A percentile compares a stretch with the other conserved stretches of the same genome.
Evolutionary conservation across 495 filamentous ascomycete genomes (phyloP).

Genomic region (Penicillium bialowiezense): DNA sequence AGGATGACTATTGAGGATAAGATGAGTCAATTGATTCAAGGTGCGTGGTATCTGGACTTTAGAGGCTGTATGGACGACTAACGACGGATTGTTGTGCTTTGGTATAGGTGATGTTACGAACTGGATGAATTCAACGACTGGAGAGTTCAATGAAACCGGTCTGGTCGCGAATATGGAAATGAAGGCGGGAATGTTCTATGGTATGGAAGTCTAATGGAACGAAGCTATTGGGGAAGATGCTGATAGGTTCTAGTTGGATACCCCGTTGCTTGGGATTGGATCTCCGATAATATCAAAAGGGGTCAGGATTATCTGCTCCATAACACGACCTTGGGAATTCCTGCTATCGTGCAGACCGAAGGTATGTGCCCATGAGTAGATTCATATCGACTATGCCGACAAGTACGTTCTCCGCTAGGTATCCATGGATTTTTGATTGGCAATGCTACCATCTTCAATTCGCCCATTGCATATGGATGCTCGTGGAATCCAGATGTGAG

Average conservation of each 20-base stretch:
- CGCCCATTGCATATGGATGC: slow-evolving; percentile 65
- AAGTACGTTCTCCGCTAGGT: no score
- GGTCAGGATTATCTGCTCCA: slow-evolving; percentile 64
- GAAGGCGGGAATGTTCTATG: slow-evolving; percentile 64
- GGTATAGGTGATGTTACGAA: slow-evolving; percentile 60
- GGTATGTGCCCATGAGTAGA: no score
- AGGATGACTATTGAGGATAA: slow-evolving; percentile 73
- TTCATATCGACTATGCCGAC: no score
- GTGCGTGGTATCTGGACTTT: slow-evolving; percentile 16
- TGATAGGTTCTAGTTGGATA: slow-evolving; percentile 50
- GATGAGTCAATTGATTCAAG: slow-evolving; percentile 62
- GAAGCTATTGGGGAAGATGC: neutral
- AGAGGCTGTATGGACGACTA: neutral
- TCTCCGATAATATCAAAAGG: slow-evolving; percentile 55
- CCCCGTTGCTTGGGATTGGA: slow-evolving; percentile 59
- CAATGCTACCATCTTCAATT: slow-evolving; percentile 75
- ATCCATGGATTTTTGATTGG: slow-evolving; percentile 68
- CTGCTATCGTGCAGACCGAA: slow-evolving; percentile 68
- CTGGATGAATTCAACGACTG: slow-evolving; percentile 61
- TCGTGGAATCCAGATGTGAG: slow-evolving; percentile 56
- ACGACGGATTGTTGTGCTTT: neutral
- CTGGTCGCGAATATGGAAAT: slow-evolving; percentile 61
- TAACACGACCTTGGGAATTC: slow-evolving; percentile 63
- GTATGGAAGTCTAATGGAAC: slow-evolving; percentile 13
- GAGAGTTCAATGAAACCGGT: slow-evolving; percentile 60